Conservation (phyloP, 2,329 filamentous ascomycete genomes). For the Westerdykella aurantiaca region DNA sequence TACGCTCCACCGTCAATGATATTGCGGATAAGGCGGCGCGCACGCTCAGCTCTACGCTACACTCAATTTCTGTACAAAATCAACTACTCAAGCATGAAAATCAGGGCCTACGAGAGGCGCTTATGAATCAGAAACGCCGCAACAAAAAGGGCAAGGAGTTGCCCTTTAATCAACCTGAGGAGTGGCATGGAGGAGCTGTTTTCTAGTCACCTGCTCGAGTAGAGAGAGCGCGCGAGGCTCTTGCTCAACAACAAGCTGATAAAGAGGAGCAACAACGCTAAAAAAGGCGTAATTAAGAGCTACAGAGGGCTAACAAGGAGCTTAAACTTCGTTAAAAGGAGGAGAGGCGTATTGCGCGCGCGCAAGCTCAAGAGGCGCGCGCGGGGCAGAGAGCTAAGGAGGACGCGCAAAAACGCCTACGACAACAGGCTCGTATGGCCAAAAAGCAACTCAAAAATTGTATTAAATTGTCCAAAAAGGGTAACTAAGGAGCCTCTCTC, state of each 20-base stretch:
- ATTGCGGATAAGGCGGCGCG: not conserved
- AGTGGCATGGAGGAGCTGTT: constrained; percentile 8
- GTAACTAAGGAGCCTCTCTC: too few species aligned
- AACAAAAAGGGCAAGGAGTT: constrained; percentile 4
- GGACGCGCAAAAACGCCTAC: too few species aligned
- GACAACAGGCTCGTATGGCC: too few species aligned
- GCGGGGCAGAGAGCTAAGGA: not conserved
- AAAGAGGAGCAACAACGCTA: not conserved
- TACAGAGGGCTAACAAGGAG: not conserved
- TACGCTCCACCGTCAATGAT: constrained; percentile 1
- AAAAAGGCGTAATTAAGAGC: not conserved
- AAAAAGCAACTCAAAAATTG: not conserved
- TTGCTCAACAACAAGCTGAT: not conserved
- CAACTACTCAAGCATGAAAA: not conserved
- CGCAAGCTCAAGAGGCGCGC: not conserved
- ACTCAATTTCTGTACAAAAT: not conserved
- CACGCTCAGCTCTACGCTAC: not conserved
- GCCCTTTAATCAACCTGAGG: constrained; percentile 3
- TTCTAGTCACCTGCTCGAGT: constrained; percentile 8
- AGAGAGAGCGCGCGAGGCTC: too few species aligned
- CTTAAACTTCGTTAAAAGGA: not conserved
- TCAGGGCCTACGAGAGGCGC: not conserved
- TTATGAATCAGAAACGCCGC: constrained; percentile 3
- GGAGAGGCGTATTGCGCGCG: not conserved
- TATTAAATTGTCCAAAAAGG: not conserved